Conservation (phyloP, 805 yeast species). For the Yamadazyma tumulicola region DNA sequence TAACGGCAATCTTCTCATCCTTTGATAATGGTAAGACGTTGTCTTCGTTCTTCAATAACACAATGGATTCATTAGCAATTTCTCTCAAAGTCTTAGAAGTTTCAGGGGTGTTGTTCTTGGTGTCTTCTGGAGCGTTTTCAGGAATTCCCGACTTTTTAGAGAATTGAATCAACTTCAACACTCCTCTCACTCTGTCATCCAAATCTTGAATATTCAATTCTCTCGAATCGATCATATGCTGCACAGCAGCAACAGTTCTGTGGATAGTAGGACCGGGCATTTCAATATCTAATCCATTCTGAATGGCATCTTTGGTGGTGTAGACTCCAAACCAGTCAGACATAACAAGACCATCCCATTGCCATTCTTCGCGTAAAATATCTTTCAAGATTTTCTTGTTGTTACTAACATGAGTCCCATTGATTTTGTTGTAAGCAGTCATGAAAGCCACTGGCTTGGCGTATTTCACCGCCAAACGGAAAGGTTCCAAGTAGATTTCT, state of each 20-base stretch:
- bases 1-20: constrained; percentile 26
- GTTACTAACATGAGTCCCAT: constrained; percentile 57
- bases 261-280: constrained; percentile 63
- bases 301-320: constrained; percentile 42
- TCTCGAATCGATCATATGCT: constrained; percentile 39
- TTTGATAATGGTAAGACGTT: constrained; percentile 29
- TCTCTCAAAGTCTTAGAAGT: constrained; percentile 40
- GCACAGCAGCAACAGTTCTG: constrained; percentile 38
- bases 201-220: constrained; percentile 40
- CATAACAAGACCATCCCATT: constrained; percentile 53
- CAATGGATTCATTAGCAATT: constrained; percentile 41
- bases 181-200: constrained; percentile 47
- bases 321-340: constrained; percentile 65
- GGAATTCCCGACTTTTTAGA: constrained; percentile 39
- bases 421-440: constrained; percentile 63
- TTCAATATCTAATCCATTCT: constrained; percentile 59
- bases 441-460: constrained; percentile 53
- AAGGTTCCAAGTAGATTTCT: constrained; percentile 62
- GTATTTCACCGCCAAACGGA: constrained; percentile 54
- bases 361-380: constrained; percentile 54
- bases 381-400: constrained; percentile 40
- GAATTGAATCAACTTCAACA: constrained; percentile 46
- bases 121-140: constrained; percentile 27
- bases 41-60: constrained; percentile 26
- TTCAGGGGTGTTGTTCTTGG: constrained; percentile 43